phyloP scores from a whole-genome alignment of 768 basidiomycete species.

The Tulasnella sp. region DNA sequence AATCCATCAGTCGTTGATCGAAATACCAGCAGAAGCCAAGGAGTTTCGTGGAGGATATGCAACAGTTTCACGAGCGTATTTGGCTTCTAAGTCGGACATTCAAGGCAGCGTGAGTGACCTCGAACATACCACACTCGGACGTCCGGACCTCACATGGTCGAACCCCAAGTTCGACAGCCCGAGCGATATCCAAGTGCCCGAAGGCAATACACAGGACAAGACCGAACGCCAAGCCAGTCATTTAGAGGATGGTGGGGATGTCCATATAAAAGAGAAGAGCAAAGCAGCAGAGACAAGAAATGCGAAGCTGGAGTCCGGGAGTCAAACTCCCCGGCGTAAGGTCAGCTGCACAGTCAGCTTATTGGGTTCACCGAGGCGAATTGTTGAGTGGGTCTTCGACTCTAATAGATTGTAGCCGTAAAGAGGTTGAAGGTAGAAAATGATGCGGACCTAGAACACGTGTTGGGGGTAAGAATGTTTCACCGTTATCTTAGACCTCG shows the following conservation, averaged over 20 bases:
- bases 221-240: background rate
- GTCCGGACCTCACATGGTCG: too few relatives aligned
- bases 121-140: too few relatives aligned
- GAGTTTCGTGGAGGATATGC: too few relatives aligned
- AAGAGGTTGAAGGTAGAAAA: background rate
- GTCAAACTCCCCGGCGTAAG: background rate
- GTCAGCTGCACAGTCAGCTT: background rate
- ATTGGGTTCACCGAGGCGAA: background rate
- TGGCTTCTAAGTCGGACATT: too few relatives aligned
- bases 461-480: background rate
- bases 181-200: background rate
- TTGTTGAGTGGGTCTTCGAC: background rate
- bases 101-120: too few relatives aligned
- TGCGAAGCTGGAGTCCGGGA: background rate
- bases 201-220: background rate
- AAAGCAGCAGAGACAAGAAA: background rate
- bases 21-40: too few relatives aligned
- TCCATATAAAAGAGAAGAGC: background rate
- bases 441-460: background rate
- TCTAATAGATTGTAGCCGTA: background rate
- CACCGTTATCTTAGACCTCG: background rate
- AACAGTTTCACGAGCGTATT: too few relatives aligned
- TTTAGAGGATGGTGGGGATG: background rate
- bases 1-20: too few relatives aligned
- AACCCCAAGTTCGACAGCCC: too few relatives aligned